Evolutionary conservation across 208 protist genomes (phyloP).

Genomic region (Angomonas deanei): DNA sequence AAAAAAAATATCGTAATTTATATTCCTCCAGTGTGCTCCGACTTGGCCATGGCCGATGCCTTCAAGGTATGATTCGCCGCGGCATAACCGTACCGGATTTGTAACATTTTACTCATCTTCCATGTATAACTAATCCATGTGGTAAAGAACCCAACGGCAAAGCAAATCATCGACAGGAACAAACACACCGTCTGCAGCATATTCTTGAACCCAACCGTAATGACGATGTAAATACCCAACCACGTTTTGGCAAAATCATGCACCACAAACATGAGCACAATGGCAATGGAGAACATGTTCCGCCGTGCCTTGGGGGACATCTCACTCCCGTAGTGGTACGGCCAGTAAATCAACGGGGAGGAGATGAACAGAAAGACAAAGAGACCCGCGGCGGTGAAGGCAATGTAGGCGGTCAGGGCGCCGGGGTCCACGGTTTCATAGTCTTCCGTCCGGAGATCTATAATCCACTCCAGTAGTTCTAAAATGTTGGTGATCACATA

Average conservation of each 20-base stretch:
- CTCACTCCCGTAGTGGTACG: constrained; percentile 56
- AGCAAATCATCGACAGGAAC: constrained; percentile 51
- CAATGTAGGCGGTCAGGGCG: constrained; percentile 48
- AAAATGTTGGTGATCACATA: constrained; percentile 46
- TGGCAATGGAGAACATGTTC: constrained; percentile 35
- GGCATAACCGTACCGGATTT: constrained; percentile 45
- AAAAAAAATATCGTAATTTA: constrained; percentile 4
- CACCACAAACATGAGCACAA: constrained; percentile 54
- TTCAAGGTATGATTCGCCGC: constrained; percentile 13
- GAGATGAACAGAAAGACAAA: constrained; percentile 34
- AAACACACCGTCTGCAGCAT: constrained; percentile 66
- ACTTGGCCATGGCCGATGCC: constrained; percentile 2
- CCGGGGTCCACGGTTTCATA: constrained; percentile 6
- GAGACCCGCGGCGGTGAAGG: constrained; percentile 45
- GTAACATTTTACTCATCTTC: constrained; percentile 66
- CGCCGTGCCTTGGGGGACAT: constrained; percentile 59
- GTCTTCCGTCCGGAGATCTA: constrained; percentile 22
- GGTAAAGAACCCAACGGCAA: constrained; percentile 64
- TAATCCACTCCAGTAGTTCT: constrained; percentile 56
- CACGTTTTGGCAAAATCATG: constrained; percentile 70
- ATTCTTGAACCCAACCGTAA: constrained; percentile 40
- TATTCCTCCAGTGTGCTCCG: neutral
- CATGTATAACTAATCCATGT: constrained; percentile 76
- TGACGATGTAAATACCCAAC: constrained; percentile 73
- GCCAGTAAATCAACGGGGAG: constrained; percentile 67